A percentile compares a stretch with the other conserved stretches of the same genome.
These are phyloP conservation scores for Emydomyces testavorans DNA, from an alignment of 2,329 filamentous ascomycete genomes.

Conservation along the genomic window DNA sequence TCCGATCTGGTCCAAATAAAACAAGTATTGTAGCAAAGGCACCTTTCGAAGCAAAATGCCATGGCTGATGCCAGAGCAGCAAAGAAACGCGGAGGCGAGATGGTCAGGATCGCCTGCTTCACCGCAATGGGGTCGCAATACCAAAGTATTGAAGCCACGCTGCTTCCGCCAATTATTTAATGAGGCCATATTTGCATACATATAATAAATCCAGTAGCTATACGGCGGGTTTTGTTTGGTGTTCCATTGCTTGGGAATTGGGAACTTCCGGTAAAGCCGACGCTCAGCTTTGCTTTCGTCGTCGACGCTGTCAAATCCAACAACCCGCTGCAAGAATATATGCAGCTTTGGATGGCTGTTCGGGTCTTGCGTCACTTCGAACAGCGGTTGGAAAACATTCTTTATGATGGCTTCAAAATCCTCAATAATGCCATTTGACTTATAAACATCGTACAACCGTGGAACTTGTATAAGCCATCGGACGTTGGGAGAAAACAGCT, in stretches of 20 bases:
- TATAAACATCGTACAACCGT: slow-evolving; percentile 91
- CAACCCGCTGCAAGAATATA: slow-evolving; percentile 84
- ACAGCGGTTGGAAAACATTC: slow-evolving; percentile 88
- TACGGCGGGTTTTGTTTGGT: slow-evolving; percentile 95
- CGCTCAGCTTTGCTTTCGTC: slow-evolving; percentile 96
- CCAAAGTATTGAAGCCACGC: slow-evolving; percentile 90
- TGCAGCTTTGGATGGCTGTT: slow-evolving; percentile 82
- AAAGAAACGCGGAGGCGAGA: slow-evolving; percentile 78
- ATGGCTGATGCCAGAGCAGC: slow-evolving; percentile 94
- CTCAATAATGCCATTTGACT: slow-evolving; percentile 72
- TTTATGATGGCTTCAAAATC: slow-evolving; percentile 81
- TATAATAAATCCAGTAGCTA: slow-evolving; percentile 97
- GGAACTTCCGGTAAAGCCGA: slow-evolving; percentile 90
- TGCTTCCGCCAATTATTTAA: slow-evolving; percentile 84
- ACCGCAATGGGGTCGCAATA: slow-evolving; percentile 85
- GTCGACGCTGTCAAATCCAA: slow-evolving; percentile 95
- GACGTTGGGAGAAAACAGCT: slow-evolving; percentile 93
- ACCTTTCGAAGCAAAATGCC: slow-evolving; percentile 87
- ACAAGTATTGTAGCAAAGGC: slow-evolving; percentile 87
- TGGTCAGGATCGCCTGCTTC: slow-evolving; percentile 97
- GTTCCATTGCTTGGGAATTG: slow-evolving; percentile 75
- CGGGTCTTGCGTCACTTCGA: slow-evolving; percentile 85
- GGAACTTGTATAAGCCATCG: slow-evolving; percentile 95
- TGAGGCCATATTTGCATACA: slow-evolving; percentile 87
- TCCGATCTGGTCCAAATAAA: slow-evolving; percentile 95